These are phyloP conservation scores for Golovinomyces cichoracearum DNA, from an alignment of 2,329 filamentous ascomycete species.

Conservation along the genomic window DNA sequence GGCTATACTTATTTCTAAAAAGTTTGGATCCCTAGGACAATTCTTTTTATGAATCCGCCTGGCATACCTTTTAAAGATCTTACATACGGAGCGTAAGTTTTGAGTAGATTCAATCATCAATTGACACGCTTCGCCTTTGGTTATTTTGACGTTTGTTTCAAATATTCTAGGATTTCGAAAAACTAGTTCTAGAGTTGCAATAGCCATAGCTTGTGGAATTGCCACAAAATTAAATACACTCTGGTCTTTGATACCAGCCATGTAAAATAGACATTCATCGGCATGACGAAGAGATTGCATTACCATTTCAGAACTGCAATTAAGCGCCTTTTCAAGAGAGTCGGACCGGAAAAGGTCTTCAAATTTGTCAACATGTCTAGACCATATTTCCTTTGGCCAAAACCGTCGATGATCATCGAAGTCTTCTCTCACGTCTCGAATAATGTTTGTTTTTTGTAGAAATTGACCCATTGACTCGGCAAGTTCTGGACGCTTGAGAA, in stretches of 20 bases:
- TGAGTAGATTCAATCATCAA: conserved; percentile 86
- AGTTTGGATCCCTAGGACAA: conserved; percentile 77
- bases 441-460: conserved; percentile 96
- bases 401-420: conserved; percentile 67
- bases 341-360: conserved; percentile 71
- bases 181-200: conserved; percentile 72
- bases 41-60: conserved; percentile 81
- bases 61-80: conserved; percentile 53
- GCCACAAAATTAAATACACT: conserved; percentile 98
- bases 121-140: conserved; percentile 73
- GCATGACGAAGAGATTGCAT: conserved; percentile 64
- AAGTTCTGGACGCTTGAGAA: conserved; percentile 52
- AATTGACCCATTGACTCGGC: conserved; percentile 95
- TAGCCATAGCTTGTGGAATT: conserved; percentile 92
- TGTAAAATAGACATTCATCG: conserved; percentile 92
- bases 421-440: conserved; percentile 82
- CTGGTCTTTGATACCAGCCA: conserved; percentile 82
- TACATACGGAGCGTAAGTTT: conserved; percentile 57
- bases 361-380: conserved; percentile 72
- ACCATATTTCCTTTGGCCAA: conserved; percentile 94
- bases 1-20: conserved; percentile 67
- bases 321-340: conserved; percentile 49
- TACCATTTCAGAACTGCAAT: conserved; percentile 84
- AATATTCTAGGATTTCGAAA: conserved; percentile 82
- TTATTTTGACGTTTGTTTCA: conserved; percentile 78